These are phyloP conservation scores for Pestalotiopsis sp. DNA, from an alignment of 2,329 filamentous ascomycete species.

Conservation along the genomic window DNA sequence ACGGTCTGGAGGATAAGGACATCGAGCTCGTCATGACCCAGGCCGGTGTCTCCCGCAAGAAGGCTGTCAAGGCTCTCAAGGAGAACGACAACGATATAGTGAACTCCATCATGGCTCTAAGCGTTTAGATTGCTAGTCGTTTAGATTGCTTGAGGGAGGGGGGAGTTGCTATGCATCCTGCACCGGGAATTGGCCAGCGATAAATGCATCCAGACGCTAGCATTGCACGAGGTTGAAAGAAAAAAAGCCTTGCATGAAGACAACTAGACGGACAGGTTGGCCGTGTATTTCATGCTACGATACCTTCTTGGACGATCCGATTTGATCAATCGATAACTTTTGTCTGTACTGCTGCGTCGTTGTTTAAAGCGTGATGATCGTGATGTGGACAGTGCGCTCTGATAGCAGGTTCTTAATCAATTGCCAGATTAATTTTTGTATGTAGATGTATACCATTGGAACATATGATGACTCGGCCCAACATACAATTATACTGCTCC, in stretches of 20 bases:
- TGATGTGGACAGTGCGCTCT: neutral
- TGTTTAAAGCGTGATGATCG: neutral
- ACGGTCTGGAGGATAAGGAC: conserved; percentile 96
- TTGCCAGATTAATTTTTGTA: too few species aligned
- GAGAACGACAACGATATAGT: conserved; percentile 99
- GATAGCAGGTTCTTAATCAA: too few species aligned
- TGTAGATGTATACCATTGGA: too few species aligned
- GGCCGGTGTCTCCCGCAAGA: conserved; percentile 94
- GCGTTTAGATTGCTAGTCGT: conserved; percentile 64
- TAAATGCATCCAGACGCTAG: conserved; percentile 14
- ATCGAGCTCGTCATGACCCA: conserved; percentile 99
- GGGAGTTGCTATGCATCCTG: neutral
- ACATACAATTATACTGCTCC: too few species aligned
- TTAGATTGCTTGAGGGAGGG: conserved; percentile 41
- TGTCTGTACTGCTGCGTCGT: neutral
- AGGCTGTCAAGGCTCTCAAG: conserved; percentile 97
- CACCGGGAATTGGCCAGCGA: neutral
- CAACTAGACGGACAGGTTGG: conserved; percentile 23
- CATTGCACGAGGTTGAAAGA: conserved; percentile 20
- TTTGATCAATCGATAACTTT: conserved; percentile 9
- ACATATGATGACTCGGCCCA: too few species aligned
- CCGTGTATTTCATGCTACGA: conserved; percentile 28
- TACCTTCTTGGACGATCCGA: conserved; percentile 26
- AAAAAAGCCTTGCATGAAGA: conserved; percentile 21
- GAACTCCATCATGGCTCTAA: conserved; percentile 99